phyloP scores from a whole-genome alignment of 371 early-diverging fungal species.

The Rhizopus arrhizus region DNA sequence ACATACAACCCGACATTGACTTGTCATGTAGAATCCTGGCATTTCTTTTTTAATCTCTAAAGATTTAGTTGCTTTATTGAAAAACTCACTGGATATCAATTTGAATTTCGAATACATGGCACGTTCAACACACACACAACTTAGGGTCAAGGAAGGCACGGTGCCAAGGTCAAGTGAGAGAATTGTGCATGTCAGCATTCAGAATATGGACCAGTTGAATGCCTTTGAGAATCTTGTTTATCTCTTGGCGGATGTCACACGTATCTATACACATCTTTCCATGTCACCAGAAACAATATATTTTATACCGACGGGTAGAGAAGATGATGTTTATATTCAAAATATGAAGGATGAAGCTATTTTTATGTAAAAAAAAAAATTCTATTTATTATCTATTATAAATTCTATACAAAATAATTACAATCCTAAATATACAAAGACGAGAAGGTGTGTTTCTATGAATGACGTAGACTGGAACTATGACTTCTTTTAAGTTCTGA shows the following conservation, averaged over 20 bases:
- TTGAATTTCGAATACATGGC: constrained; percentile 2
- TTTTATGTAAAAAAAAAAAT: background rate
- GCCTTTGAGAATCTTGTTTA: background rate
- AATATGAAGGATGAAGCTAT: background rate
- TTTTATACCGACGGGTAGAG: background rate
- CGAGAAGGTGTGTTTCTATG: no score
- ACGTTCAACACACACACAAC: background rate
- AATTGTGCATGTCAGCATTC: background rate
- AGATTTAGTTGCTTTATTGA: background rate
- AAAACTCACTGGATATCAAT: background rate
- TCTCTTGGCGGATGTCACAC: background rate
- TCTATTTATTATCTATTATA: background rate
- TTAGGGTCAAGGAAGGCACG: background rate
- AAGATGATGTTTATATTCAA: background rate
- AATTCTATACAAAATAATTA: no score
- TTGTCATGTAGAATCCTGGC: background rate
- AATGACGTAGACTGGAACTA: no score
- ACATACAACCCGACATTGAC: no score
- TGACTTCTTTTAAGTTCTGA: no score
- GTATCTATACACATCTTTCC: background rate
- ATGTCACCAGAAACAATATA: background rate
- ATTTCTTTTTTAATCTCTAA: background rate
- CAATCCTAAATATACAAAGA: no score
- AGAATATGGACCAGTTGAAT: background rate
- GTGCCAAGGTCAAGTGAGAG: background rate